A percentile compares a stretch with the other conserved stretches of the same genome.
Evolutionary conservation across 139 green algal species (phyloP).

Genomic region (Coelastrella sp.): DNA sequence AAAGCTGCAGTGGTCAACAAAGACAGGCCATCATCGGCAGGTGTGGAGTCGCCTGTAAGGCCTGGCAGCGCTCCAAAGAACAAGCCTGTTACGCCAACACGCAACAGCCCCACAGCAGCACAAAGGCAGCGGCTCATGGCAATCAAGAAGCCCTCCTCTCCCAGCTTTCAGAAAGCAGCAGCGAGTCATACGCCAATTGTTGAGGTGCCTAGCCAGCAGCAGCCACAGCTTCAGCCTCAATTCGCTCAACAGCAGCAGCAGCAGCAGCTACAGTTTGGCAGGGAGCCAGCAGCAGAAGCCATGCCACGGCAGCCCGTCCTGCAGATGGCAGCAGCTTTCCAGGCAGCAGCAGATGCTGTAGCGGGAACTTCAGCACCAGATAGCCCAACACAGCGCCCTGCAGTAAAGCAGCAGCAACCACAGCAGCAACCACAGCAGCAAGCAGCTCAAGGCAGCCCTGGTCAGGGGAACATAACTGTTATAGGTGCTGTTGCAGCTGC

Average conservation of each 20-base stretch:
- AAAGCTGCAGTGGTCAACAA: neutral
- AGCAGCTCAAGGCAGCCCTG: neutral
- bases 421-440: slow-evolving; percentile 13
- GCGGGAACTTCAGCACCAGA: neutral
- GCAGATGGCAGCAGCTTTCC: slow-evolving; percentile 29
- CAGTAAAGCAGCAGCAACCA: neutral
- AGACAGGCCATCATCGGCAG: slow-evolving; percentile 7
- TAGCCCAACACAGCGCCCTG: neutral
- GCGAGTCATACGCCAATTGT: neutral
- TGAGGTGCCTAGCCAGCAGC: neutral
- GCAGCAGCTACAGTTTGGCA: neutral
- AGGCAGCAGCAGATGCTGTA: neutral
- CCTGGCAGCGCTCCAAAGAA: neutral
- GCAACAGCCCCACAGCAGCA: neutral
- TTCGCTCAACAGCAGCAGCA: neutral
- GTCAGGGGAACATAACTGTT: neutral
- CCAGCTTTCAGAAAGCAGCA: neutral
- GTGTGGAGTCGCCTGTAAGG: neutral
- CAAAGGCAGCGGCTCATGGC: slow-evolving; percentile 15
- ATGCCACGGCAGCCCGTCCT: neutral
- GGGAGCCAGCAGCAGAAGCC: neutral
- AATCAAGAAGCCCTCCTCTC: neutral
- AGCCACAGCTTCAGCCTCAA: neutral
- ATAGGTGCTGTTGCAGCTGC: neutral
- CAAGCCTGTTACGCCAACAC: neutral